Percentiles rank a stretch among this genome's conserved stretches.
Conservation (phyloP, 2,329 filamentous ascomycete species). For the Stachybotrys chartarum region DNA sequence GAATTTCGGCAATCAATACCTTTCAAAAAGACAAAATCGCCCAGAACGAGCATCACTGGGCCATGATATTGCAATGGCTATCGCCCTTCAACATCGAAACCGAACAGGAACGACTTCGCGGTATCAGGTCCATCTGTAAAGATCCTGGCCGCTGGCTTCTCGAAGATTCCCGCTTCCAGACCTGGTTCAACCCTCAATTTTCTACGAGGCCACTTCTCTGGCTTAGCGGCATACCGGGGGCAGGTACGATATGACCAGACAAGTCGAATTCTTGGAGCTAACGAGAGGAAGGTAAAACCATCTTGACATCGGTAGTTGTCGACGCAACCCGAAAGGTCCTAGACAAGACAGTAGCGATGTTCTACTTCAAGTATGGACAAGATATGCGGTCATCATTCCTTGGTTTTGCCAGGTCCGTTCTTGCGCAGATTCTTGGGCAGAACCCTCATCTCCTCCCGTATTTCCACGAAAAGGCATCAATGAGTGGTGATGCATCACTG, state of each 20-base stretch:
- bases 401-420: neutral
- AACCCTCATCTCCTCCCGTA: neutral
- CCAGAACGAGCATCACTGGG: neutral
- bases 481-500: neutral
- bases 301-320: neutral
- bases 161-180: neutral
- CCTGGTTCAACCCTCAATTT: neutral
- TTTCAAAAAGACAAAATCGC: neutral
- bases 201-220: neutral
- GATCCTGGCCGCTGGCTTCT: neutral
- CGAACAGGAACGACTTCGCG: neutral
- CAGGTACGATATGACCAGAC: neutral
- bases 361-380: neutral
- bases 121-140: neutral
- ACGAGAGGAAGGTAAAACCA: neutral
- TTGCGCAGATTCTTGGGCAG: neutral
- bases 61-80: neutral
- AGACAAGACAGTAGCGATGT: neutral
- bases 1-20: neutral
- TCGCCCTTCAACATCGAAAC: neutral
- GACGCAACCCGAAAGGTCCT: neutral
- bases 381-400: neutral
- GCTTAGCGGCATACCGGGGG: neutral
- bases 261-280: neutral
- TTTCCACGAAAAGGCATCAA: neutral